A percentile compares a stretch with the other conserved stretches of the same genome.
phyloP scores from a whole-genome alignment of 2,329 filamentous ascomycete species.

The Malbranchea zuffiana region DNA sequence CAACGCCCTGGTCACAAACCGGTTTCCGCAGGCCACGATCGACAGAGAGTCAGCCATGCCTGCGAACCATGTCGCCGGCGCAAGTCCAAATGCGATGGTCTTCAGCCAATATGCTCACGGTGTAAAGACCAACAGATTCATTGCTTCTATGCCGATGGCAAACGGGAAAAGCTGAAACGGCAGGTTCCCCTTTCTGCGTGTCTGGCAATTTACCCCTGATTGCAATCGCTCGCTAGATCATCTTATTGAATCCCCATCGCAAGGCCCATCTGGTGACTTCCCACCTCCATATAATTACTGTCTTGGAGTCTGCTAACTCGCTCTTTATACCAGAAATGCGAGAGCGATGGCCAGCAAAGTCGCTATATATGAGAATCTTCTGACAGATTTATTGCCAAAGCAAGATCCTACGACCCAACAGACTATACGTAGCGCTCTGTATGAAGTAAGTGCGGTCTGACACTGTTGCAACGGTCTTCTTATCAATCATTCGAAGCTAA shows the following conservation, averaged over 20 bases:
- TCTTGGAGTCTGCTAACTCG: slow-evolving; percentile 4
- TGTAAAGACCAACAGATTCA: slow-evolving; percentile 21
- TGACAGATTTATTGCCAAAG: slow-evolving; percentile 12
- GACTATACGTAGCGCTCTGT: slow-evolving; percentile 13
- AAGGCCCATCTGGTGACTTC: background rate
- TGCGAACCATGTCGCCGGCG: slow-evolving; percentile 27
- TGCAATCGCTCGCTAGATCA: background rate
- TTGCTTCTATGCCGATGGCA: slow-evolving; percentile 27
- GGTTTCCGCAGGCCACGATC: slow-evolving; percentile 7
- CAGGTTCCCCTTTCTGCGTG: slow-evolving; percentile 9
- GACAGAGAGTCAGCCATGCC: slow-evolving; percentile 20
- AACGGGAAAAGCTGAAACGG: slow-evolving; percentile 27
- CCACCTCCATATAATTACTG: background rate
- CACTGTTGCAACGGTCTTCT: background rate
- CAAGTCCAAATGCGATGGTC: slow-evolving; percentile 31
- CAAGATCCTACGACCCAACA: slow-evolving; percentile 13
- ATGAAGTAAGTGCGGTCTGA: slow-evolving; percentile 11
- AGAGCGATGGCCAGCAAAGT: slow-evolving; percentile 16
- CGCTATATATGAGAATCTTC: slow-evolving; percentile 14
- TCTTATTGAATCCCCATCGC: background rate
- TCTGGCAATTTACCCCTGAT: background rate
- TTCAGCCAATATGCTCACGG: slow-evolving; percentile 24
- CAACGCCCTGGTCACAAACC: slow-evolving; percentile 11
- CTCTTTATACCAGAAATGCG: slow-evolving; percentile 12
- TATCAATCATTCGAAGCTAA: background rate